Percentiles rank a stretch among this genome's conserved stretches.
phyloP scores from a whole-genome alignment of 2,329 filamentous ascomycete genomes.

The Paraconiothyrium brasiliense region DNA sequence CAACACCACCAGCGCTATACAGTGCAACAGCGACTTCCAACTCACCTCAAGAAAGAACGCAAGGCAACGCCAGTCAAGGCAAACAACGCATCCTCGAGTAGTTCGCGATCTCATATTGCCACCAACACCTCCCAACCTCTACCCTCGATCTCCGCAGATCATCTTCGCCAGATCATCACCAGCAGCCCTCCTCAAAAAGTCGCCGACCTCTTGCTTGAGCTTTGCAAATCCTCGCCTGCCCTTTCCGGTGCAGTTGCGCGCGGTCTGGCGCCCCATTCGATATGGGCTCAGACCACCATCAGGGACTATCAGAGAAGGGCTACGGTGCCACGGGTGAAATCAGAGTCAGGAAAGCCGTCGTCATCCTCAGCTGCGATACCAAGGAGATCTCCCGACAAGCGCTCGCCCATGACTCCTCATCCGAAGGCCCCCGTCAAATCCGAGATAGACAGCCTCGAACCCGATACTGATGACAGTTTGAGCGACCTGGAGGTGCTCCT shows the following conservation, averaged over 20 bases:
- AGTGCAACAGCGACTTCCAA: conserved; percentile 23
- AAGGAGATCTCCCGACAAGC: neutral
- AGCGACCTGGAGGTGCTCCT: neutral
- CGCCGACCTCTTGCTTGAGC: conserved; percentile 33
- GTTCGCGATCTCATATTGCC: neutral
- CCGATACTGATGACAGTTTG: neutral
- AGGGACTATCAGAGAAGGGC: conserved; percentile 13
- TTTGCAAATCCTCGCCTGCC: conserved; percentile 44
- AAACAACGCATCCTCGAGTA: neutral
- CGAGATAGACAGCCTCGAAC: neutral
- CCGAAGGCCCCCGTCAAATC: neutral
- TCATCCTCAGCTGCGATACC: neutral
- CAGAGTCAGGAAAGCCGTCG: conserved; percentile 7
- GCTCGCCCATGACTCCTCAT: neutral
- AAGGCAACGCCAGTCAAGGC: conserved; percentile 12
- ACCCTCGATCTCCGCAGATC: conserved; percentile 32
- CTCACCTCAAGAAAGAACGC: conserved; percentile 22
- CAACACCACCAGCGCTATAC: conserved; percentile 17
- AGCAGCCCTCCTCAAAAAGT: conserved; percentile 31
- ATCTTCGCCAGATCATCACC: conserved; percentile 40
- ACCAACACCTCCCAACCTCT: neutral
- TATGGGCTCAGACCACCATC: conserved; percentile 33
- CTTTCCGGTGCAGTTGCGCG: conserved; percentile 44
- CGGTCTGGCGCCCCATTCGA: conserved; percentile 43
- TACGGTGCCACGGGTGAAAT: neutral